Percentiles rank a stretch among this genome's conserved stretches.
Conservation (phyloP, 129 eudicot genomes). For the Escallonia rubra region DNA sequence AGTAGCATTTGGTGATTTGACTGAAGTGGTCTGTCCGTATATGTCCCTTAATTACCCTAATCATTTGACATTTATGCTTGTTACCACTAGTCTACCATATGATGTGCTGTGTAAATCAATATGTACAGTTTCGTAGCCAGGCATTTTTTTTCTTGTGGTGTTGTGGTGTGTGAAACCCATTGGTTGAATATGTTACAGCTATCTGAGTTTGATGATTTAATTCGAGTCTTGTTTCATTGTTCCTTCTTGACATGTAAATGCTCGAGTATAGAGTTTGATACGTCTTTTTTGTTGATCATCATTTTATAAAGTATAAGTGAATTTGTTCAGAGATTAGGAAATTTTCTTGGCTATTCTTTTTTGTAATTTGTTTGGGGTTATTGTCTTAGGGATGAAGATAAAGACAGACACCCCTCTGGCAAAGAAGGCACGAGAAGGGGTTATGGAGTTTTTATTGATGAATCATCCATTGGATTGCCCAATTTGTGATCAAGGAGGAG, state of each 20-base stretch:
- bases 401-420: constrained; percentile 97
- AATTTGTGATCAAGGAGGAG: constrained; percentile 99
- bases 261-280: background rate
- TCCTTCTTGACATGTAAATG: background rate
- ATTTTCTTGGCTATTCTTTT: background rate
- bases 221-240: background rate
- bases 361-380: background rate
- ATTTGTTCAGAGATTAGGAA: background rate
- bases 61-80: no score
- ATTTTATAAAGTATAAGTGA: no score
- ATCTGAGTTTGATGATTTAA: background rate
- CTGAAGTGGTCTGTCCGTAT: no score
- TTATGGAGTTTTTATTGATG: constrained; percentile 96
- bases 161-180: no score
- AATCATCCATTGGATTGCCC: constrained; percentile 99
- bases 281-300: background rate
- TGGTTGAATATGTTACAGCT: no score
- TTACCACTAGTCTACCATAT: no score
- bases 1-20: no score
- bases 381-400: constrained; percentile 82
- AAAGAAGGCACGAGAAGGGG: constrained; percentile 97
- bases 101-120: no score
- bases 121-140: no score
- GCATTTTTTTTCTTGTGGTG: no score
- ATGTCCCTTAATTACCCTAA: no score